A percentile compares a stretch with the other conserved stretches of the same genome.
Conservation (phyloP, 139 green algal species). For the Tetraselmis striata region DNA sequence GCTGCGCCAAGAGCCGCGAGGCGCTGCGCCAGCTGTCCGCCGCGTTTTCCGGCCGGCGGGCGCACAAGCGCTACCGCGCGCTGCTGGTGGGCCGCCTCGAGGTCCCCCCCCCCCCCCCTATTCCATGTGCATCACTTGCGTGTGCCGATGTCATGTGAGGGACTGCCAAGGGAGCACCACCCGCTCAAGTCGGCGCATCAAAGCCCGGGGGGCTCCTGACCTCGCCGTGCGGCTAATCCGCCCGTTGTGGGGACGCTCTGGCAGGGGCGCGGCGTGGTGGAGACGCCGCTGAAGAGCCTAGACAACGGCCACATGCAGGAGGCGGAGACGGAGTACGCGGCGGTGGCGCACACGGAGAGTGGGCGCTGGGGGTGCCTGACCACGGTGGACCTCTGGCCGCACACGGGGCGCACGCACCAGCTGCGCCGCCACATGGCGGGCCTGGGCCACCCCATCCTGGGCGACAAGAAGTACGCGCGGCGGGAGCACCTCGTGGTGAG, state of each 20-base stretch:
- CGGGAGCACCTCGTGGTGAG: slow-evolving; percentile 4
- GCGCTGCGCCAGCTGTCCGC: slow-evolving; percentile 24
- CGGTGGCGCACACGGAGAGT: too few relatives aligned
- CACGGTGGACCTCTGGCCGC: slow-evolving; percentile 45
- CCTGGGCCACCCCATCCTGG: slow-evolving; percentile 50
- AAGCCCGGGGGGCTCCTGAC: too few relatives aligned
- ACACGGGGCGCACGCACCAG: slow-evolving; percentile 64
- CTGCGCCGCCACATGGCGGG: slow-evolving; percentile 68
- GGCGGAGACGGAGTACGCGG: too few relatives aligned
- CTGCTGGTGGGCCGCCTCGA: slow-evolving; percentile 39
- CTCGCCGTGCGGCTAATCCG: too few relatives aligned
- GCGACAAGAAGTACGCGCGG: slow-evolving; percentile 39
- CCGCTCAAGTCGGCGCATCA: too few relatives aligned
- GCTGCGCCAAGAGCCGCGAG: slow-evolving; percentile 55
- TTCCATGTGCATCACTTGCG: too few relatives aligned
- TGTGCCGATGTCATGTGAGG: too few relatives aligned
- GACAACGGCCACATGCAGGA: not conserved
- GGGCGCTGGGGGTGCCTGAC: slow-evolving; percentile 42
- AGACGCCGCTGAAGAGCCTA: not conserved
- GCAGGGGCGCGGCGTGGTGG: too few relatives aligned
- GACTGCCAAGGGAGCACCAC: too few relatives aligned
- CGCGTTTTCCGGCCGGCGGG: slow-evolving; percentile 29
- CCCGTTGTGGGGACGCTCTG: too few relatives aligned
- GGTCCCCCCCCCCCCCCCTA: too few relatives aligned
- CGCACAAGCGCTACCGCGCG: slow-evolving; percentile 49